Percentiles rank a stretch among this genome's conserved stretches.
Conservation (phyloP, 306 rosid species). For the Cicer cuneatum region DNA sequence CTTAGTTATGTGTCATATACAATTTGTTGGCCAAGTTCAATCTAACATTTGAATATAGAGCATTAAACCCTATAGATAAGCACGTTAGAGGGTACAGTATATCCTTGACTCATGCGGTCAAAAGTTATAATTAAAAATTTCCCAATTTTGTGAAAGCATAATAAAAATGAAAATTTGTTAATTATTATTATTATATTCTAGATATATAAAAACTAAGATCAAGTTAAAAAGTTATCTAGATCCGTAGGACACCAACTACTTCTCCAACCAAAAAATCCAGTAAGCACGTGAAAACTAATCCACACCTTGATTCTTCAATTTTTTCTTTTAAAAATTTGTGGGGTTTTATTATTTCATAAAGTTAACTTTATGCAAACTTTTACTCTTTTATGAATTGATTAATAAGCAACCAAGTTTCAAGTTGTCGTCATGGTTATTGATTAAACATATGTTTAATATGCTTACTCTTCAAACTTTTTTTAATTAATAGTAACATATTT, state of each 20-base stretch:
- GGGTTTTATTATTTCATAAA: slow-evolving; percentile 41
- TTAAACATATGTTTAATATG: too few relatives aligned
- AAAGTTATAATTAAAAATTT: slow-evolving; percentile 36
- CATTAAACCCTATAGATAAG: slow-evolving; percentile 21
- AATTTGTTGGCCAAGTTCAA: slow-evolving; percentile 49
- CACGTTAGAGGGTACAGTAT: slow-evolving; percentile 43
- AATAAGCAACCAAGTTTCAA: not conserved
- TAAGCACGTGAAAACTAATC: slow-evolving; percentile 54
- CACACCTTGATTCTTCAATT: slow-evolving; percentile 27
- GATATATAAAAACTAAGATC: not conserved
- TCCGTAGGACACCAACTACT: slow-evolving; percentile 33
- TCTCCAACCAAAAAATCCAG: slow-evolving; percentile 26
- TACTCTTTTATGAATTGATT: slow-evolving; percentile 24
- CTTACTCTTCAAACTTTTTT: not conserved
- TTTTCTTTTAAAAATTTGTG: slow-evolving; percentile 24
- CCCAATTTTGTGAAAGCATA: slow-evolving; percentile 8
- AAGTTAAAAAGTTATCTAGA: slow-evolving; percentile 22
- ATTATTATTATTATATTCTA: slow-evolving; percentile 6
- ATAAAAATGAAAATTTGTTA: not conserved
- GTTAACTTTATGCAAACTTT: slow-evolving; percentile 39
- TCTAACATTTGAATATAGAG: slow-evolving; percentile 43
- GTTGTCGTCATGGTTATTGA: too few relatives aligned
- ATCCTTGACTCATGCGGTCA: slow-evolving; percentile 52
- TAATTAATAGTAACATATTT: not conserved
- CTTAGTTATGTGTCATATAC: not conserved